These are phyloP conservation scores for Rubroboletus pulcherrimus DNA, from an alignment of 768 basidiomycete genomes.

Conservation along the genomic window DNA sequence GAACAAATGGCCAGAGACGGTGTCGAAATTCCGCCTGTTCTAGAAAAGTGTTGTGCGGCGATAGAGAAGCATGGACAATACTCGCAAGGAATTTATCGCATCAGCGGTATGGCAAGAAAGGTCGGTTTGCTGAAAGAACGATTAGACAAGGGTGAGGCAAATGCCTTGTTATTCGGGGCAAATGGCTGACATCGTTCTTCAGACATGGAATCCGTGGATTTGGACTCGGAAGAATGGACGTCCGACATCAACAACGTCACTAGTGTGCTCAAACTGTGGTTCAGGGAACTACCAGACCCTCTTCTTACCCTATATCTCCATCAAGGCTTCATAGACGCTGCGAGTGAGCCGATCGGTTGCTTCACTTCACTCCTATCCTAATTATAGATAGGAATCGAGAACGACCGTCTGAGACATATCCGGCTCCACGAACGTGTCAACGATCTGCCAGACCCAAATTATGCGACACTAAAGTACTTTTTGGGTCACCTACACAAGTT, in stretches of 20 bases:
- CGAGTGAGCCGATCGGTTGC: slow-evolving; percentile 56
- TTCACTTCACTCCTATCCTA: not conserved
- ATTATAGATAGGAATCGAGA: slow-evolving; percentile 68
- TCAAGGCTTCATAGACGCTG: slow-evolving; percentile 91
- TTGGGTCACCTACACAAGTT: slow-evolving; percentile 91
- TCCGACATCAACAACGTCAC: slow-evolving; percentile 94
- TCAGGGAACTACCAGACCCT: slow-evolving; percentile 94
- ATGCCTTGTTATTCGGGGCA: not conserved
- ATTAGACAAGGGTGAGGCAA: slow-evolving; percentile 73
- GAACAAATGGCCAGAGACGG: slow-evolving; percentile 93
- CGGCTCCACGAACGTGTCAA: slow-evolving; percentile 96
- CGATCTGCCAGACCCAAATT: slow-evolving; percentile 97
- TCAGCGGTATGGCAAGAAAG: slow-evolving; percentile 88
- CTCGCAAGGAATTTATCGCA: slow-evolving; percentile 87
- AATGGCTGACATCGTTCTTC: slow-evolving; percentile 20
- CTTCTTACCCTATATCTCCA: slow-evolving; percentile 80
- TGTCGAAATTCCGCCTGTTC: slow-evolving; percentile 82
- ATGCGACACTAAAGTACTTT: slow-evolving; percentile 93
- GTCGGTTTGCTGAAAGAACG: slow-evolving; percentile 77
- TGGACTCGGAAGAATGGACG: slow-evolving; percentile 87
- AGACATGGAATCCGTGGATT: slow-evolving; percentile 86
- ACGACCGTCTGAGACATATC: slow-evolving; percentile 92
- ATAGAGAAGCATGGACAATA: slow-evolving; percentile 88
- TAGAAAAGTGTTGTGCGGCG: slow-evolving; percentile 85
- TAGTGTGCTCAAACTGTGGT: slow-evolving; percentile 93